Evolutionary conservation across 768 basidiomycete species (phyloP).

Genomic region (Lactarius pseudohatsudake): DNA sequence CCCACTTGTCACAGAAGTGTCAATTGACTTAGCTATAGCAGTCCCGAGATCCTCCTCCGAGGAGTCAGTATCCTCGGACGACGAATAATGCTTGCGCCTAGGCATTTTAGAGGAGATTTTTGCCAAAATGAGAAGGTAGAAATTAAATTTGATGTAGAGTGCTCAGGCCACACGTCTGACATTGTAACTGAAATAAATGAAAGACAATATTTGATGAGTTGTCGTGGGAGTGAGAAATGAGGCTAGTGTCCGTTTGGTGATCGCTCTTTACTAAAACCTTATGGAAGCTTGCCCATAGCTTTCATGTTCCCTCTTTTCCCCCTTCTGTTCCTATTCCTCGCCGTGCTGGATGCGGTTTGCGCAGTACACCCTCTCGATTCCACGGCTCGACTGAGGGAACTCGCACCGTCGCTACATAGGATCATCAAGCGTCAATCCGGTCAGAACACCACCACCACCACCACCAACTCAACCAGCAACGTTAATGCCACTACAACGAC

Average conservation of each 20-base stretch:
- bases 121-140: no score
- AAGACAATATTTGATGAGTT: not conserved
- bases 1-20: no score
- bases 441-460: slow-evolving; percentile 6
- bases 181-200: no score
- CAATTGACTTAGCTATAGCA: no score
- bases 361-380: slow-evolving; percentile 2
- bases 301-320: slow-evolving; percentile 12
- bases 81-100: no score
- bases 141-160: no score
- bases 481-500: not conserved
- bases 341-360: slow-evolving; percentile 19
- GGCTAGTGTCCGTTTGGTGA: not conserved
- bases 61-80: no score
- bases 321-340: slow-evolving; percentile 11
- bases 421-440: slow-evolving; percentile 22
- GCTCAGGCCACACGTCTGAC: no score
- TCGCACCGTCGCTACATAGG: slow-evolving; percentile 14
- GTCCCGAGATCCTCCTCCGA: no score
- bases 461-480: slow-evolving; percentile 6
- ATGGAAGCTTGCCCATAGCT: slow-evolving; percentile 18
- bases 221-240: not conserved
- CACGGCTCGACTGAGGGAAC: not conserved
- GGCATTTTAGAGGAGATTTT: no score
- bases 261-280: not conserved